Percentiles rank a stretch among this genome's conserved stretches.
Conservation (phyloP, 176 grass and related monocot genomes). For the Olyra latifolia region DNA sequence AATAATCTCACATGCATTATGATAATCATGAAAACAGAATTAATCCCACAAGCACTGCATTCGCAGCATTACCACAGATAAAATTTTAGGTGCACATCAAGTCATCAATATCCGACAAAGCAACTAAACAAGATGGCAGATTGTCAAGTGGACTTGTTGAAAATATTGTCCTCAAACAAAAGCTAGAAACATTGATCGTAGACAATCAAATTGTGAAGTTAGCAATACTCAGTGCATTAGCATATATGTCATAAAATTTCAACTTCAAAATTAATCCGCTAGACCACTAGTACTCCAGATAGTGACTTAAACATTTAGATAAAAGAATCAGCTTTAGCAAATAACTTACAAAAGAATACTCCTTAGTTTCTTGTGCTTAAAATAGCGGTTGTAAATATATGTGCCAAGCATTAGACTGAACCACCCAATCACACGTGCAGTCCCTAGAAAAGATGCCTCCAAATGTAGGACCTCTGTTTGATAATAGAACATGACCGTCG, state of each 20-base stretch:
- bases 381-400: conserved; percentile 68
- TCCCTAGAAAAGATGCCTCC: conserved; percentile 82
- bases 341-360: conserved; percentile 71
- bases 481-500: conserved; percentile 88
- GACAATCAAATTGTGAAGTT: neutral
- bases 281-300: neutral
- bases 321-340: conserved; percentile 22
- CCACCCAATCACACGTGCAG: conserved; percentile 69
- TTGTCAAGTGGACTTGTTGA: neutral
- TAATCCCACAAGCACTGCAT: neutral
- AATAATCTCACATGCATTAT: neutral
- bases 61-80: neutral
- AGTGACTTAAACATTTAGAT: neutral
- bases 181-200: neutral
- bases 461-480: conserved; percentile 71
- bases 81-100: neutral
- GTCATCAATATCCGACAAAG: conserved; percentile 12
- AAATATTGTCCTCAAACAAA: neutral
- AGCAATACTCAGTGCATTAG: neutral
- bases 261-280: conserved; percentile 9
- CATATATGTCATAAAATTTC: conserved; percentile 9
- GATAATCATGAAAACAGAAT: neutral
- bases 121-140: neutral
- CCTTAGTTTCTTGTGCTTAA: conserved; percentile 70
- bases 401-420: conserved; percentile 78